Evolutionary conservation across 1,284 basidiomycete species (phyloP), one percentile per base, ranked within the genome.

Genomic region (Rhodotorula sp.): DNA sequence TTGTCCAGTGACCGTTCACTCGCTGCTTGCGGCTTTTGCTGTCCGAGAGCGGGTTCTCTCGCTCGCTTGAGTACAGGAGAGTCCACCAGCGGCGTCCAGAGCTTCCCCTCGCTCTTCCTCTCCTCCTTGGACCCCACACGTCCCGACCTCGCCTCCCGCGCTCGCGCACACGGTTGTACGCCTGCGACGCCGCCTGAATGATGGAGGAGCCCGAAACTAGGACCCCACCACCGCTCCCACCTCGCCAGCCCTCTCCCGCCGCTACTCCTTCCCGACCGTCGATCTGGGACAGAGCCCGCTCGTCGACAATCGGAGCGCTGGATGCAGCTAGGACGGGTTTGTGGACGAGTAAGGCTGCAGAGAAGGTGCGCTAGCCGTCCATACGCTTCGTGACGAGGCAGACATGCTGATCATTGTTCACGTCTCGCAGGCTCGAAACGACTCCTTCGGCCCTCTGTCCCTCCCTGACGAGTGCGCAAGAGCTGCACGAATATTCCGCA

Each of bases 381-480:
- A 22, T 2, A 11, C 29, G 17, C 46, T 5, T 34, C 17, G 8
- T 1, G 7, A 6, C n/a, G 10, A 17, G 7, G 11, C 6, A 17
- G 20, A 36, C 10, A 22, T 22, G 19, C 19, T 55, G 22, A 30
- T 32, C 29, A 44, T 44, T 44, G 39, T 44, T 22, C 53, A 11
- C n/a, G 24, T 19, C 6, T 8, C n/a, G 5, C 55, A 44, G 55
- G 36, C 36, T 10, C 22, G 32, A 34, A 49, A 49, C 53, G 44
- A 60, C n/a, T 56, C 64, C 0, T 48, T 63, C 56, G 59, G 62
- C 22, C 73, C 73, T 13, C 60, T 68, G 8, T 68, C 67, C 10
- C 63, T 76, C 20, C 71, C 73, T 39, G 47, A 64, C 32, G 75
- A 76, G 46, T 73, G 64, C 32, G 39, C 59, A 9, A 70, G 71